These are phyloP conservation scores for Cercospora berteroae DNA, from an alignment of 2,329 filamentous ascomycete genomes.

Conservation along the genomic window DNA sequence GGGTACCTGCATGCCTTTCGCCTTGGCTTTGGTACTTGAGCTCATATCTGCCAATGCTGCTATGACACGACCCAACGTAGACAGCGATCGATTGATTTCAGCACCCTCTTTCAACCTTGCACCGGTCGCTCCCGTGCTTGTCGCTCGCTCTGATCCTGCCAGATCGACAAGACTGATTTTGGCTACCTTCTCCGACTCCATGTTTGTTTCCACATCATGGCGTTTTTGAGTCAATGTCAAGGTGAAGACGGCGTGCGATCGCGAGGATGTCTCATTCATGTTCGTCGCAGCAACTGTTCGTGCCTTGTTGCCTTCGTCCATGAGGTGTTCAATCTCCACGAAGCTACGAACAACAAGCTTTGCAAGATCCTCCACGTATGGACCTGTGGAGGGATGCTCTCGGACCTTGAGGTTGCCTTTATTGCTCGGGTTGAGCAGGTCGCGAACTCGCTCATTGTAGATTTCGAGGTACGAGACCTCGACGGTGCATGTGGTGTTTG, in stretches of 20 bases:
- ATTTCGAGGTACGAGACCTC: constrained; percentile 99
- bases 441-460: constrained; percentile 96
- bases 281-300: constrained; percentile 97
- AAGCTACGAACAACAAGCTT: constrained; percentile 93
- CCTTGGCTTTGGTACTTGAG: constrained; percentile 71
- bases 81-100: constrained; percentile 96
- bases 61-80: constrained; percentile 95
- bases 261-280: constrained; percentile 99
- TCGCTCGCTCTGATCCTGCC: constrained; percentile 94
- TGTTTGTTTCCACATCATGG: constrained; percentile 85
- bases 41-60: constrained; percentile 90
- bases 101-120: constrained; percentile 95
- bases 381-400: constrained; percentile 95
- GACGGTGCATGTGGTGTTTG: constrained; percentile 80
- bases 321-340: constrained; percentile 91
- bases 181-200: constrained; percentile 96
- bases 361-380: constrained; percentile 95
- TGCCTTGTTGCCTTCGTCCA: constrained; percentile 99
- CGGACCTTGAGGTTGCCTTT: constrained; percentile 96
- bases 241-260: constrained; percentile 97
- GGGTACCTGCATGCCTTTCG: constrained; percentile 74
- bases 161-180: constrained; percentile 98
- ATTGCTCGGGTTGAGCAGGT: constrained; percentile 89
- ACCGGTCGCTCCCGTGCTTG: constrained; percentile 93
- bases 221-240: constrained; percentile 92